Evolutionary conservation across 306 rosid species (phyloP).

Genomic region (Glycine latifolia): DNA sequence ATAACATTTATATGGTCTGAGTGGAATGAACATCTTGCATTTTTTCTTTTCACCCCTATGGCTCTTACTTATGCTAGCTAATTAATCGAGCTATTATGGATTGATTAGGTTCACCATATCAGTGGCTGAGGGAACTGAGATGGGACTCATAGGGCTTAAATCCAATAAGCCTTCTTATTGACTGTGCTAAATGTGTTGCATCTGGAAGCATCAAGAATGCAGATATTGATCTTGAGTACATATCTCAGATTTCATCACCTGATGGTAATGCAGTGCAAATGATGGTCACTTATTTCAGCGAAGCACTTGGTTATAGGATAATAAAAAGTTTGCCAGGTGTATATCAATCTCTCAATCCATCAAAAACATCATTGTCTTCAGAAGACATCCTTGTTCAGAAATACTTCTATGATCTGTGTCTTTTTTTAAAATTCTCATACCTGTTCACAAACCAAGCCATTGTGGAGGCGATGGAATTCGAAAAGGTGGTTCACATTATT

Average conservation of each 20-base stretch:
- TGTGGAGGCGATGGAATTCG: slow-evolving; percentile 81
- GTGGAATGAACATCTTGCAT: slow-evolving; percentile 35
- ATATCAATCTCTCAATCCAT: slow-evolving; percentile 67
- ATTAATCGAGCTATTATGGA: slow-evolving; percentile 32
- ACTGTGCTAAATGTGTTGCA: slow-evolving; percentile 80
- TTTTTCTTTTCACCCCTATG: not conserved
- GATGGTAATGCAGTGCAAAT: slow-evolving; percentile 78
- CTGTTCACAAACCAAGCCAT: slow-evolving; percentile 83
- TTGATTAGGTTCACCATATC: slow-evolving; percentile 66
- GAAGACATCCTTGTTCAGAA: slow-evolving; percentile 67
- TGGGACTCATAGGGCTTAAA: slow-evolving; percentile 65
- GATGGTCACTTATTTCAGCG: slow-evolving; percentile 74
- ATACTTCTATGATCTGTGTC: slow-evolving; percentile 75
- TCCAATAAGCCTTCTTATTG: slow-evolving; percentile 64
- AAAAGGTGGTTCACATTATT: slow-evolving; percentile 75
- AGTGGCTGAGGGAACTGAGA: slow-evolving; percentile 63
- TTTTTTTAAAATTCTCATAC: slow-evolving; percentile 79
- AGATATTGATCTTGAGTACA: slow-evolving; percentile 69
- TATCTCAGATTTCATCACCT: slow-evolving; percentile 74
- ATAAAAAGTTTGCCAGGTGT: slow-evolving; percentile 75
- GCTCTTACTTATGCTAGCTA: not conserved
- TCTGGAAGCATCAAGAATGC: slow-evolving; percentile 75
- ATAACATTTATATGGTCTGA: not conserved
- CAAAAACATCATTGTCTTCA: slow-evolving; percentile 57
- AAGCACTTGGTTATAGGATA: slow-evolving; percentile 78